phyloP scores from a whole-genome alignment of 2,329 filamentous ascomycete genomes.

The Furcasterigmium sp. region DNA sequence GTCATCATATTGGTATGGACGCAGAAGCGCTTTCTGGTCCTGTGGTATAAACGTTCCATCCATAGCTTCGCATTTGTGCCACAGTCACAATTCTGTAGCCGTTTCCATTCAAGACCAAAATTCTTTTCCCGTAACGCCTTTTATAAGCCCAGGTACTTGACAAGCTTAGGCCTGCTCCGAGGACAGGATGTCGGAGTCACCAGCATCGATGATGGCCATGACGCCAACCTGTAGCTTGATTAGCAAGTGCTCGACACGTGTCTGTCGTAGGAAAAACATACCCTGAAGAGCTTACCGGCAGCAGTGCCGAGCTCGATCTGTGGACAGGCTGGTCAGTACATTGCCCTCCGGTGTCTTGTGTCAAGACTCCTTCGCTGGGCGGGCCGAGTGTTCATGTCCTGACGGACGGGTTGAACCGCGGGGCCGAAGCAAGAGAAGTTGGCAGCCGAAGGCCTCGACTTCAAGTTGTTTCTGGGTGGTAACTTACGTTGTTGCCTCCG shows the following conservation, averaged over 20 bases:
- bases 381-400: slow-evolving; percentile 32
- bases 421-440: slow-evolving; percentile 20
- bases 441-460: background rate
- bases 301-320: slow-evolving; percentile 98
- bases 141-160: slow-evolving; percentile 11
- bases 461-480: background rate
- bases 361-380: slow-evolving; percentile 88
- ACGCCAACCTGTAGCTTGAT: slow-evolving; percentile 59
- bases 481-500: slow-evolving; percentile 96
- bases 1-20: slow-evolving; percentile 1
- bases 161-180: slow-evolving; percentile 59
- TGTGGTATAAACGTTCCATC: slow-evolving; percentile 1
- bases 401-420: slow-evolving; percentile 7
- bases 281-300: slow-evolving; percentile 76
- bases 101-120: slow-evolving; percentile 6
- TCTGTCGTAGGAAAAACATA: too few species aligned
- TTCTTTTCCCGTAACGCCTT: slow-evolving; percentile 36
- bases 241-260: too few species aligned
- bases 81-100: background rate
- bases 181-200: slow-evolving; percentile 95
- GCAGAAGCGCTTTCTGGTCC: background rate
- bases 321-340: slow-evolving; percentile 50
- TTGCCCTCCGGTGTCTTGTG: slow-evolving; percentile 81
- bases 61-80: background rate
- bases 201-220: slow-evolving; percentile 94